Base-by-base conservation (phyloP, 768 basidiomycete species). In the Kwoniella dendrophila region DNA sequence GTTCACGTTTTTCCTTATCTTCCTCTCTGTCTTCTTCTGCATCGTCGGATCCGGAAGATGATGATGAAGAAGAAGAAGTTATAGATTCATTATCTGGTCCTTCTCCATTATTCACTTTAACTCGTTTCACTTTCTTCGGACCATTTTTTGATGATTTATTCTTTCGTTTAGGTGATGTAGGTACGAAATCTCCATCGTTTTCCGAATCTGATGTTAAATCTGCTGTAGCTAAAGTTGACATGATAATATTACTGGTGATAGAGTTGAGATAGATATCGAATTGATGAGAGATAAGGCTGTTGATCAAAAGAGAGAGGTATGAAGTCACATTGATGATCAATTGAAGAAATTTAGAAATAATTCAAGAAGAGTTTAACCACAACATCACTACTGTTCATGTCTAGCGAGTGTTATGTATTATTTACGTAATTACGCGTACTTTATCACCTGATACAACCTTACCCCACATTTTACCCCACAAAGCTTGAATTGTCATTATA, bases 221-320 rank as follows among this genome's bases (percentile, higher is more conserved):
- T n/a, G 72, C 72, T 4, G 60, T 62, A 18, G 68, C 66, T 30
- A 74, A 47, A 24, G 72, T 71, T 2, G 70, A 66, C 72, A 74
- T 74, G 8, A 2, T 59, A 48, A 20, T 5, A 3, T 3, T 24
- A 8, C 26, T 26, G 26, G 7, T 6, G 6, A 47, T 45, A 10
- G n/a, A 24, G 44, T 4, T 30, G 16, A 36, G 10, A 34, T 29
- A 8, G 36, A 34, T 44, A 47, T 56, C 8, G n/a, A 14, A 14
- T 49, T 49, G 47, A 49, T 1, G 12, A 40, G 14, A 24, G 12
- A 1, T 20, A 44, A 6, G 10, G 24, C n/a, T 7, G 6, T 14
- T 10, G 51, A 29, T 3, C 14, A 18, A 32, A 16, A 27, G 48
- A 47, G 45, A 26, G 45, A 26, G 5, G 45, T 22, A 47, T 27